Base-by-base conservation (phyloP, 176 grass and related monocot species). In the Thalia dealbata region DNA sequence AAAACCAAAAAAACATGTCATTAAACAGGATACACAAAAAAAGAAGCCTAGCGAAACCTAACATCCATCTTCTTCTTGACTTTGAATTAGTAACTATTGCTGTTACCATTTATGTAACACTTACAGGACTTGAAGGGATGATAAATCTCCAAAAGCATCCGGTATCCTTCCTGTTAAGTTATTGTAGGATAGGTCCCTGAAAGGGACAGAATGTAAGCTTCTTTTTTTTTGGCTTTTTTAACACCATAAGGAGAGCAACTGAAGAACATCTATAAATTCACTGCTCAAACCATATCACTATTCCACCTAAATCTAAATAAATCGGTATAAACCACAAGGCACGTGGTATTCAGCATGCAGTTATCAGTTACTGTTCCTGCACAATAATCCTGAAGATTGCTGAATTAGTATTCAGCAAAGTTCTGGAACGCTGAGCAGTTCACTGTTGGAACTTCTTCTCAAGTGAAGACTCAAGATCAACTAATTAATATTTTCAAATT, bases 181-280 rank as follows among this genome's bases (percentile, higher is more conserved):
- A 19, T 93, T 93, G 80, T 87, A 13, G 38, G 91, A 93, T 28
- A 89, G 70, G 72, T 89, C 73, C 52, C 86, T 93, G 69, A 59
- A 88, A 22, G 2, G 35, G 43, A 44, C 11, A 11, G 38, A 10
- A 61, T 23, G n/a, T 61, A 22, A 21, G 18, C 45, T 25, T 23
- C 18, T 8, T n/a, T n/a, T n/a, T n/a, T n/a, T 45, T 70, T 24
- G 2, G 19, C 13, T n/a, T 0, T 70, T 10, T n/a, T 41, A 70
- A 70, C 3, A 32, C 16, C n/a, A 3, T 24, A 14, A 6, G 1
- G 19, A 70, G n/a, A 11, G 22, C 41, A 70, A 14, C 35, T 43
- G 13, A 18, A 70, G 16, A 23, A 22, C 13, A 28, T 10, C 7
- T 22, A 24, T 0, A 64, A 29, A 22, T 55, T 1, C 52, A 62